These are phyloP conservation scores for Kodamaea sagamina DNA, from an alignment of 805 yeast species.

Conservation along the genomic window DNA sequence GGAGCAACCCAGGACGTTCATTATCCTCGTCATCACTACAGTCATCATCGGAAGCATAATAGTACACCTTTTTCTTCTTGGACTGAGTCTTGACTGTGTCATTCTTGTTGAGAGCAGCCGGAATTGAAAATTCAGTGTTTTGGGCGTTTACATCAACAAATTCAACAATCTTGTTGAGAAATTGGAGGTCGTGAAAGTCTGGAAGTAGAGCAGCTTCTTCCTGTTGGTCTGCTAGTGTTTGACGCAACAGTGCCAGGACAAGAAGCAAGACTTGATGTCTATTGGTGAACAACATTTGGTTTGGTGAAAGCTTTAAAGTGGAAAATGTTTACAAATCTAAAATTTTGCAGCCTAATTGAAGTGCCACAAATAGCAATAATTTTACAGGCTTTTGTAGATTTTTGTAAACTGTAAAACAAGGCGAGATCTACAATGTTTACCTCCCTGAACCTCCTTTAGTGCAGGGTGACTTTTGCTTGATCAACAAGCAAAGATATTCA, in stretches of 20 bases:
- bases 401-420: too few relatives aligned
- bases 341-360: slow-evolving; percentile 9
- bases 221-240: background rate
- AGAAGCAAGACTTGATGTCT: slow-evolving; percentile 1
- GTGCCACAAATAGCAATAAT: slow-evolving; percentile 3
- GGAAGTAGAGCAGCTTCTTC: background rate
- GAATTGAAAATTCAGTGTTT: slow-evolving; percentile 2
- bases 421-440: too few relatives aligned
- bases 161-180: slow-evolving; percentile 8
- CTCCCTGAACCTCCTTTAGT: too few relatives aligned
- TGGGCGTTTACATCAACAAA: slow-evolving; percentile 11
- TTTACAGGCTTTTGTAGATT: too few relatives aligned
- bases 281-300: slow-evolving; percentile 6
- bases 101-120: background rate
- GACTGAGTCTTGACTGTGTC: background rate
- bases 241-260: background rate
- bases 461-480: too few relatives aligned
- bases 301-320: background rate
- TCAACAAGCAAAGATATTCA: too few relatives aligned
- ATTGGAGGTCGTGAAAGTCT: slow-evolving; percentile 9
- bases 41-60: slow-evolving; percentile 4
- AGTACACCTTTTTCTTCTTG: background rate
- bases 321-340: slow-evolving; percentile 2
- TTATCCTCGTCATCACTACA: slow-evolving; percentile 9
- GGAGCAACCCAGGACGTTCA: slow-evolving; percentile 7